Evolutionary conservation across 2,329 filamentous ascomycete genomes (phyloP), one percentile per base, ranked within the genome.

Genomic region (Venturia carpophila): DNA sequence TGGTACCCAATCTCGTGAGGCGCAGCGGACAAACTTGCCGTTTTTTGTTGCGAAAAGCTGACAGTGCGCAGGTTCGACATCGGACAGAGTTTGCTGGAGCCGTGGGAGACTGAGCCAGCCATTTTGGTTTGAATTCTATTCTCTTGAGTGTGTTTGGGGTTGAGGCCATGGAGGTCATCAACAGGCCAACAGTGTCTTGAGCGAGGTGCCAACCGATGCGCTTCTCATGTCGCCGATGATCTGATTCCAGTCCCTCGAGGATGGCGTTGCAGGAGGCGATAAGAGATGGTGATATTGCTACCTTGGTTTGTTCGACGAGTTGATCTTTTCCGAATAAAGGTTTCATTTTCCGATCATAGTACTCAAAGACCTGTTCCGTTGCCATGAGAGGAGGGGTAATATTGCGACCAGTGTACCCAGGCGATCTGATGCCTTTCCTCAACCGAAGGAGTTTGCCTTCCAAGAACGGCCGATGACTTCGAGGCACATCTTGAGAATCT

Each of bases 91-190:
- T 75, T 0, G 72, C 34, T 1, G 90, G 90, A 0, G 90, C 89
- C 45, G 84, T 86, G 4, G 87, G 89, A 1, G 89, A 92, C 73
- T 92, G 89, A 10, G 82, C 77, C 34, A 94, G 82, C 90, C 90
- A 94, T 75, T 94, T 94, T 17, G 90, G 90, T 73, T 94, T 94
- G 76, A 93, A 88, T 73, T 93, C 89, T 6, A 75, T 69, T 62
- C 78, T 67, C 56, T 60, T 74, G 60, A 71, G 71, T 3, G 71
- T 71, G 0, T 73, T 70, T 7, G 79, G 77, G 2, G 81, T 83
- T 13, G 52, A 58, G 9, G 52, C 27, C 88, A 93, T 92, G 71
- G 92, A 88, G 67, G 87, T 87, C 61, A 93, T 82, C 3, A 93
- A 76, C 70, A 91, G 83, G 6, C 86, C 90, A 71, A 85, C 83